phyloP scores from a whole-genome alignment of 2,329 filamentous ascomycete genomes.

The Coniosporium tulheliwenetii region DNA sequence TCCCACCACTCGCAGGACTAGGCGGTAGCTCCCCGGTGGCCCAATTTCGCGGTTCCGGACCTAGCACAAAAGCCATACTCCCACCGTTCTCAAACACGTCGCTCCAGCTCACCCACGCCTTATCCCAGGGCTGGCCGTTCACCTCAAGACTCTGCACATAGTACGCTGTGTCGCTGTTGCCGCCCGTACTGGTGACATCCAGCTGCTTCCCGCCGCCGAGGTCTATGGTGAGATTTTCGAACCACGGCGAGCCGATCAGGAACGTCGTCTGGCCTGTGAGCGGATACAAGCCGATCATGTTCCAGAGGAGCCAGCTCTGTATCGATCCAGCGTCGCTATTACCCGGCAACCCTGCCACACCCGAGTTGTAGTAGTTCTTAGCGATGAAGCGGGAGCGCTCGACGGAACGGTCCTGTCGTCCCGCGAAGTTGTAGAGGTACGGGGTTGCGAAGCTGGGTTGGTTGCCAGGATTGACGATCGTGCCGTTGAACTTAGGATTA shows the following conservation, averaged over 20 bases:
- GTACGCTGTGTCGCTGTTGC: constrained; percentile 26
- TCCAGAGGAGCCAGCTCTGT: constrained; percentile 56
- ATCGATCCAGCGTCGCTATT: constrained; percentile 60
- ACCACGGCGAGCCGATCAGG: constrained; percentile 35
- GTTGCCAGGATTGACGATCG: constrained; percentile 19
- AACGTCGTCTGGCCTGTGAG: constrained; percentile 55
- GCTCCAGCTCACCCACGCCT: constrained; percentile 49
- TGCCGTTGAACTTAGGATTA: constrained; percentile 17
- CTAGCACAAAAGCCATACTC: constrained; percentile 49
- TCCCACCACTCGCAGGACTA: constrained; percentile 25
- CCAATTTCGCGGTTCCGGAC: constrained; percentile 37
- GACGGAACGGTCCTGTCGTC: constrained; percentile 14
- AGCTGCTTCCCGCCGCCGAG: constrained; percentile 40
- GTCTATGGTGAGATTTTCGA: constrained; percentile 25
- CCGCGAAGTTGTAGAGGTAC: constrained; percentile 16
- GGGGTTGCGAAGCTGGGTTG: constrained; percentile 17
- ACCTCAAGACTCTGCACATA: constrained; percentile 53
- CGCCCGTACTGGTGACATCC: constrained; percentile 37
- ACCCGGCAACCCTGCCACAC: constrained; percentile 44
- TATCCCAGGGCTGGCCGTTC: constrained; percentile 47
- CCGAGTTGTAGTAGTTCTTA: constrained; percentile 41
- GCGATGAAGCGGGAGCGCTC: constrained; percentile 42
- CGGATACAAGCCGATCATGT: constrained; percentile 53
- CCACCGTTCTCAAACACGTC: constrained; percentile 51
- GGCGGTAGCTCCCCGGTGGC: constrained; percentile 44